Conservation (phyloP, 2,329 filamentous ascomycete species). For the Penicillium hesseltinei region DNA sequence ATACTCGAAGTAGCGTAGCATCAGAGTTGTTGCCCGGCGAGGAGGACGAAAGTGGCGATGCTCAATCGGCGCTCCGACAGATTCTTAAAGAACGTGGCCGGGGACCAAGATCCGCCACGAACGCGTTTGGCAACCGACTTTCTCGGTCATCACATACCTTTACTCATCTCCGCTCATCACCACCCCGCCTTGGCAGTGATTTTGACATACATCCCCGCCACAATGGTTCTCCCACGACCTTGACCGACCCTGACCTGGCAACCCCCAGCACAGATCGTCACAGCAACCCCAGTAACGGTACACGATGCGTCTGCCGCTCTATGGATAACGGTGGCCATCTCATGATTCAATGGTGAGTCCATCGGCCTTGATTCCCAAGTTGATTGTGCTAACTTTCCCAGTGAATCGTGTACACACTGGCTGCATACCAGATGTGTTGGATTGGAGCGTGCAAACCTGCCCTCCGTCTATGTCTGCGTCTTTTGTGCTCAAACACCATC, state of each 20-base stretch:
- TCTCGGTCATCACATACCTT: constrained; percentile 34
- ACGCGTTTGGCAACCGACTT: constrained; percentile 30
- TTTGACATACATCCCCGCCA: constrained; percentile 40
- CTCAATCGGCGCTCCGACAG: constrained; percentile 48
- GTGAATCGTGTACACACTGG: constrained; percentile 63
- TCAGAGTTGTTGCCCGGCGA: constrained; percentile 28
- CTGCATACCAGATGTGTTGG: constrained; percentile 60
- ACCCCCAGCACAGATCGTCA: constrained; percentile 56
- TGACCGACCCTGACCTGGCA: constrained; percentile 50
- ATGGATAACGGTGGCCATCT: constrained; percentile 53
- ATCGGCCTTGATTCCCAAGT: not conserved
- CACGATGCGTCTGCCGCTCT: constrained; percentile 59
- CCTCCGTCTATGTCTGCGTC: constrained; percentile 51
- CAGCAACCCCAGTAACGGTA: constrained; percentile 52
- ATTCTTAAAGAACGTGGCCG: constrained; percentile 40
- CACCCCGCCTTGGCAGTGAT: constrained; percentile 39
- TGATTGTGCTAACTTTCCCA: constrained; percentile 24
- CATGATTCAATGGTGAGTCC: constrained; percentile 58
- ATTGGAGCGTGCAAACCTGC: constrained; percentile 48
- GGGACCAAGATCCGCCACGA: constrained; percentile 27
- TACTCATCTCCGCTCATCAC: constrained; percentile 44
- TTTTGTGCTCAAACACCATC: constrained; percentile 50
- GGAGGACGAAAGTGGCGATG: constrained; percentile 40
- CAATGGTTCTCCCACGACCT: constrained; percentile 51
- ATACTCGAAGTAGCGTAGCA: constrained; percentile 30